A percentile compares a stretch with the other conserved stretches of the same genome.
These are phyloP conservation scores for Medicago truncatula DNA, from an alignment of 306 rosid species.

Conservation along the genomic window MtrunA17r5.0-ANR NC_053048.1:49637501-49638000, in stretches of 20 bases:
- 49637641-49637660: not conserved
- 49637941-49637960: no score
- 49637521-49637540: not conserved
- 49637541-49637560: not conserved
- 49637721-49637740: not conserved
- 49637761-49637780: constrained; percentile 6
- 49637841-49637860: not conserved
- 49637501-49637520: not conserved
- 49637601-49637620: not conserved
- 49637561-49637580: not conserved
- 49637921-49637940: no score
- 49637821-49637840: constrained; percentile 1
- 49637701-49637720: not conserved
- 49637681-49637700: not conserved
- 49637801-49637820: not conserved
- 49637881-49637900: not conserved
- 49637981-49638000: no score
- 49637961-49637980: no score
- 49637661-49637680: not conserved
- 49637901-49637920: no score
- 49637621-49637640: not conserved
- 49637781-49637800: not conserved
- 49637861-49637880: not conserved
- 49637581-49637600: not conserved
- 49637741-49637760: not conserved